These are phyloP conservation scores for Aphelidium insulamus DNA, from an alignment of 371 early-diverging fungal genomes.

Conservation along the genomic window DNA sequence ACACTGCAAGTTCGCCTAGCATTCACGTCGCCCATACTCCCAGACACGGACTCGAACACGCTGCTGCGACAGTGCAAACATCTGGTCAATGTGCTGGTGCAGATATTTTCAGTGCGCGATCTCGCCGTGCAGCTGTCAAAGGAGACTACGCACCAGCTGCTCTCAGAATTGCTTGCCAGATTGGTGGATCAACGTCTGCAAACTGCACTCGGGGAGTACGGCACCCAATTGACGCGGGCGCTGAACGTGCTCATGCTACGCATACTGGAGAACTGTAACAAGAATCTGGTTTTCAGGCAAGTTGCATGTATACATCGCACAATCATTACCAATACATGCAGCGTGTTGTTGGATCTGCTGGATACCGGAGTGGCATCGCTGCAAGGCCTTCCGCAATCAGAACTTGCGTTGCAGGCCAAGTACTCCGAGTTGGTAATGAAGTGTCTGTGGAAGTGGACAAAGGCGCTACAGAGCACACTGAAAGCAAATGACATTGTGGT, in stretches of 20 bases:
- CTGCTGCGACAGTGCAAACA: conserved; percentile 37
- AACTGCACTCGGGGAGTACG: conserved; percentile 29
- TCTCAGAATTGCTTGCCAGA: conserved; percentile 49
- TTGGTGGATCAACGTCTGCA: conserved; percentile 50
- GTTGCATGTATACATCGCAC: too few species aligned
- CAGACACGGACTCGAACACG: conserved; percentile 13
- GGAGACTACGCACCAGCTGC: conserved; percentile 31
- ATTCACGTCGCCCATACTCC: conserved; percentile 32
- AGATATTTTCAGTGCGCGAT: conserved; percentile 39
- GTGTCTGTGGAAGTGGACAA: conserved; percentile 85
- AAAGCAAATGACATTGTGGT: conserved; percentile 4
- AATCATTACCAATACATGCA: too few species aligned
- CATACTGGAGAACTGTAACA: conserved; percentile 55
- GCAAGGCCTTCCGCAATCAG: too few species aligned
- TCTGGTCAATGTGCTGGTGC: conserved; percentile 47
- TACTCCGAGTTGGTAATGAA: conserved; percentile 81
- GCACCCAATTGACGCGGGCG: conserved; percentile 41
- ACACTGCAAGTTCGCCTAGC: conserved; percentile 54
- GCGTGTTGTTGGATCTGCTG: too few species aligned
- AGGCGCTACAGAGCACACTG: conserved; percentile 37
- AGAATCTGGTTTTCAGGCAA: conserved; percentile 48
- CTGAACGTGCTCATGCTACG: conserved; percentile 70
- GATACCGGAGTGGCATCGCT: too few species aligned
- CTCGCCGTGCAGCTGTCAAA: conserved; percentile 33
- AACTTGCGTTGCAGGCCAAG: conserved; percentile 29